Conservation (phyloP, 2,329 filamentous ascomycete species). For the Coniochaeta sp. region DNA sequence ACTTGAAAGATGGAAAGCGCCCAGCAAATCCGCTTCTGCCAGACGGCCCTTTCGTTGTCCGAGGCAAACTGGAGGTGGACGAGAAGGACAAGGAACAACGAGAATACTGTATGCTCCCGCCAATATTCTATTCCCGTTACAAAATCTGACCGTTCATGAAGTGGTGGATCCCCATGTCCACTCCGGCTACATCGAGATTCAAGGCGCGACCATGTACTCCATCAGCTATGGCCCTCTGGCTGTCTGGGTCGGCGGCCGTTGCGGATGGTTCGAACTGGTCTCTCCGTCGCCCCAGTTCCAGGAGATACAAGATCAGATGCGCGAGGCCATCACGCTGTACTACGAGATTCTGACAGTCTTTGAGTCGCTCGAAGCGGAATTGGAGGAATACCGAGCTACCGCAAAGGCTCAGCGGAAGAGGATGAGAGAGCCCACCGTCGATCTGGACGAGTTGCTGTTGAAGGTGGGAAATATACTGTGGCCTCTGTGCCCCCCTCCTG, state of each 20-base stretch:
- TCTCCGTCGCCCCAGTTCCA: constrained; percentile 48
- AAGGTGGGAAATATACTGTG: constrained; percentile 16
- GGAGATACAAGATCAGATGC: constrained; percentile 49
- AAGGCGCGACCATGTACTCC: constrained; percentile 39
- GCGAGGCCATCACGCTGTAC: constrained; percentile 55
- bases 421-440: constrained; percentile 12
- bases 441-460: constrained; percentile 26
- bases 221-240: constrained; percentile 46
- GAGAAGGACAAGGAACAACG: constrained; percentile 29
- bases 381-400: constrained; percentile 8
- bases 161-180: constrained; percentile 24
- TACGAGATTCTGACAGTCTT: constrained; percentile 56
- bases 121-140: not conserved
- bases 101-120: constrained; percentile 18
- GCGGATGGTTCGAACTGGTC: constrained; percentile 62
- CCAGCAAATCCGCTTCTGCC: constrained; percentile 55
- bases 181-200: constrained; percentile 43
- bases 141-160: constrained; percentile 9
- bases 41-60: constrained; percentile 51
- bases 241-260: constrained; percentile 55
- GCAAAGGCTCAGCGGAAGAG: constrained; percentile 25
- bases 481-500: not conserved
- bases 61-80: constrained; percentile 49
- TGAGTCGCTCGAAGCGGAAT: constrained; percentile 22
- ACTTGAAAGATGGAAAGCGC: constrained; percentile 42